Evolutionary conservation across 2,329 filamentous ascomycete genomes (phyloP).

Genomic region (Xylariomycetidae sp.): DNA sequence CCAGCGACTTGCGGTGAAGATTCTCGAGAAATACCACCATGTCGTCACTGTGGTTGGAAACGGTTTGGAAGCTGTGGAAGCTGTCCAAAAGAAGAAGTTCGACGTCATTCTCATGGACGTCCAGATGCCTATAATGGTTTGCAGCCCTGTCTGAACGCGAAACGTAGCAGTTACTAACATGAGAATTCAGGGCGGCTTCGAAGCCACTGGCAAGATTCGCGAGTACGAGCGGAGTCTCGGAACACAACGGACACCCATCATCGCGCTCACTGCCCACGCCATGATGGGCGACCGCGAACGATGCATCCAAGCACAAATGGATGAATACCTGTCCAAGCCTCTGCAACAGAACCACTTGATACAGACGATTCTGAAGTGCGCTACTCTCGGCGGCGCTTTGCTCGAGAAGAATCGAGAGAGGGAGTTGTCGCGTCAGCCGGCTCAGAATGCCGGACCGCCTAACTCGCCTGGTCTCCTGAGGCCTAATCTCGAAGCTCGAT

Average conservation of each 20-base stretch:
- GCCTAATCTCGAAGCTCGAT: slow-evolving; percentile 43
- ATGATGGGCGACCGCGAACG: slow-evolving; percentile 98
- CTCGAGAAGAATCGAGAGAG: slow-evolving; percentile 68
- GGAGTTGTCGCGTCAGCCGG: slow-evolving; percentile 46
- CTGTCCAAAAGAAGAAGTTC: slow-evolving; percentile 86
- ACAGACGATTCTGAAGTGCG: slow-evolving; percentile 95
- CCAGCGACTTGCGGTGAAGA: slow-evolving; percentile 91
- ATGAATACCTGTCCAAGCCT: slow-evolving; percentile 96
- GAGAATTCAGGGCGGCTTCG: slow-evolving; percentile 71
- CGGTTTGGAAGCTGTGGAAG: slow-evolving; percentile 85
- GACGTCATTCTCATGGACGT: slow-evolving; percentile 99
- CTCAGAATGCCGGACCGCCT: slow-evolving; percentile 39
- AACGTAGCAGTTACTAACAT: neutral
- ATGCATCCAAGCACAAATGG: slow-evolving; percentile 98
- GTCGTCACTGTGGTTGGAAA: slow-evolving; percentile 91
- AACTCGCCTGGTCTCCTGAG: slow-evolving; percentile 23
- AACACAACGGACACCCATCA: slow-evolving; percentile 83
- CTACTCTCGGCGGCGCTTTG: slow-evolving; percentile 78
- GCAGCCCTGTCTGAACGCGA: slow-evolving; percentile 19
- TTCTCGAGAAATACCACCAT: slow-evolving; percentile 93
- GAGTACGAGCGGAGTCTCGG: slow-evolving; percentile 84
- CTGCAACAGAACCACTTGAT: slow-evolving; percentile 96
- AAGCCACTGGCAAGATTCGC: slow-evolving; percentile 92
- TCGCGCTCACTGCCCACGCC: slow-evolving; percentile 92
- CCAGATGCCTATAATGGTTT: slow-evolving; percentile 98